phyloP scores from a whole-genome alignment of 2,329 filamentous ascomycete genomes.

The Aureobasidium sp. region DNA sequence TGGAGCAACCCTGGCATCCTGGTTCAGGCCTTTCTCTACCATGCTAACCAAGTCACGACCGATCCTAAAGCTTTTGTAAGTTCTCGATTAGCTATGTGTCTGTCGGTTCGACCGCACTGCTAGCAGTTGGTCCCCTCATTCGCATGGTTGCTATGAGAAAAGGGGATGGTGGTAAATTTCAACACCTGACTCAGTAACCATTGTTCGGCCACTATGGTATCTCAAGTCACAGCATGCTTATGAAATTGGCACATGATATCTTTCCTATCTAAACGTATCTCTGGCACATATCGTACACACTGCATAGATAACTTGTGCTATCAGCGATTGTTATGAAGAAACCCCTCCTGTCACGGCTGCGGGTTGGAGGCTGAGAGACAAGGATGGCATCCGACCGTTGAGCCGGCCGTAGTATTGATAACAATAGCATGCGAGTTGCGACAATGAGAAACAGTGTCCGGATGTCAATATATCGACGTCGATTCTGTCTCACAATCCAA shows the following conservation, averaged over 20 bases:
- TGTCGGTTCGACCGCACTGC: background rate
- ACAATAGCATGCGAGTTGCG: background rate
- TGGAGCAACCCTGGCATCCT: background rate
- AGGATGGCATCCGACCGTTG: constrained; percentile 4
- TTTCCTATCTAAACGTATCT: background rate
- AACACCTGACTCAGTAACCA: too few species aligned
- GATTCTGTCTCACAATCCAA: background rate
- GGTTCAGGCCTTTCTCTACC: background rate
- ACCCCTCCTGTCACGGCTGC: background rate
- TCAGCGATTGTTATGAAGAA: background rate
- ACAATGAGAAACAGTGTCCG: constrained; percentile 8
- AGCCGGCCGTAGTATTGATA: constrained; percentile 3
- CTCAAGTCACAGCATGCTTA: background rate
- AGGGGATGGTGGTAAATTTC: background rate
- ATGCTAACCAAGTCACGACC: background rate
- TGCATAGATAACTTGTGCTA: constrained; percentile 1
- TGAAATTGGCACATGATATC: background rate
- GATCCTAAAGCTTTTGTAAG: too few species aligned
- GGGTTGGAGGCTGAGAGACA: constrained; percentile 1
- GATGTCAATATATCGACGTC: background rate
- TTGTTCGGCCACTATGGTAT: too few species aligned
- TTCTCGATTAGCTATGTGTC: background rate
- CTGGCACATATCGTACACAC: background rate
- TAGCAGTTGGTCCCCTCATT: background rate
- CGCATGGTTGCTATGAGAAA: background rate